Conservation (phyloP, 2,329 filamentous ascomycete genomes). For the Alternaria consortialis region DNA sequence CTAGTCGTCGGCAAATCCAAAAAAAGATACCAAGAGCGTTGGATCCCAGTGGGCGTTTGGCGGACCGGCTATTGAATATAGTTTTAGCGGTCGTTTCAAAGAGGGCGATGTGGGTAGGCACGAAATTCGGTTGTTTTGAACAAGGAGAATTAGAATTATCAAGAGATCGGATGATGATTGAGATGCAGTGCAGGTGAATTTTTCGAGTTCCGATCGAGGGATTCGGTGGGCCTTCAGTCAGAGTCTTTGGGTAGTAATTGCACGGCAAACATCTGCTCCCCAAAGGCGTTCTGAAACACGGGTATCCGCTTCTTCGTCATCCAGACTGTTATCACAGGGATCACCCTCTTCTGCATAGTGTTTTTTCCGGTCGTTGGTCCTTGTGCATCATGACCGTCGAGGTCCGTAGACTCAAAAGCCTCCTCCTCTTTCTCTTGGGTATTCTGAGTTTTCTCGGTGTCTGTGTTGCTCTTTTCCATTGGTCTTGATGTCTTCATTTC, state of each 20-base stretch:
- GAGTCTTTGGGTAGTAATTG: slow-evolving; percentile 8
- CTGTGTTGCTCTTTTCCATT: not conserved
- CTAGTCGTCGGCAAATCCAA: not conserved
- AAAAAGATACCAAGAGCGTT: not conserved
- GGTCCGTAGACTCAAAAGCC: slow-evolving; percentile 25
- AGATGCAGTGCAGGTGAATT: not conserved
- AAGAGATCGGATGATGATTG: not conserved
- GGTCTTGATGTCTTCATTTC: not conserved
- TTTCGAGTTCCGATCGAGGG: not conserved
- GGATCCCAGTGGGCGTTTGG: not conserved
- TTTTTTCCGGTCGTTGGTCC: not conserved
- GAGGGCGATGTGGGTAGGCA: not conserved
- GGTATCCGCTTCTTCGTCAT: slow-evolving; percentile 27
- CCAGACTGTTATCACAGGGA: slow-evolving; percentile 35
- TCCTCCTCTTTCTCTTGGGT: slow-evolving; percentile 21
- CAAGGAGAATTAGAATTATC: not conserved
- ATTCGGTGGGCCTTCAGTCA: not conserved
- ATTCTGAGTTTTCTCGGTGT: not conserved
- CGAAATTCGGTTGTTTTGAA: not conserved
- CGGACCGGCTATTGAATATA: not conserved
- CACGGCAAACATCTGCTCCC: slow-evolving; percentile 27
- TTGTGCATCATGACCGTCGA: slow-evolving; percentile 6
- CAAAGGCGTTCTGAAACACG: slow-evolving; percentile 27
- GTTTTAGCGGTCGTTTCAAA: not conserved
- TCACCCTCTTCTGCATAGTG: slow-evolving; percentile 9